These are phyloP conservation scores for Mycena sanguinolenta DNA, from an alignment of 768 basidiomycete species.

Conservation along the genomic window DNA sequence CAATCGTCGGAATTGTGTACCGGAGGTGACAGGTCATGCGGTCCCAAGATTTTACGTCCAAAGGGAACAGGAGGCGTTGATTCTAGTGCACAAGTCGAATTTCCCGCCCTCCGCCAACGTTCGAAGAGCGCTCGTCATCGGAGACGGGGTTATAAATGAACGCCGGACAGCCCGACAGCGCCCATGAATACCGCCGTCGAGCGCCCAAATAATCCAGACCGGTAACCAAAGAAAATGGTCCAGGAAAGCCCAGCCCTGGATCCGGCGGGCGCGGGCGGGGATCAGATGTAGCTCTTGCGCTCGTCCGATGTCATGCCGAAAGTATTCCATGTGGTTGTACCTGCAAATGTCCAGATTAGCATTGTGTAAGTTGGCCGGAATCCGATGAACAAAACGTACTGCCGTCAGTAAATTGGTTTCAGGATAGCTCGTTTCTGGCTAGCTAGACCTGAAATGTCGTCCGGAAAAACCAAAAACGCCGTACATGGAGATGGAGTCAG, in stretches of 20 bases:
- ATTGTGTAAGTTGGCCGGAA: too few relatives aligned
- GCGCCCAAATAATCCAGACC: neutral
- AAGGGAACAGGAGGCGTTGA: too few relatives aligned
- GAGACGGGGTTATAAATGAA: neutral
- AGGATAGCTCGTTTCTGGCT: too few relatives aligned
- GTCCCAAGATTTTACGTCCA: neutral
- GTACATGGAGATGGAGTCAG: too few relatives aligned
- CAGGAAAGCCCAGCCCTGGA: neutral
- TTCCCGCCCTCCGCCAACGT: constrained; percentile 4
- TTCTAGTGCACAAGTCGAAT: neutral
- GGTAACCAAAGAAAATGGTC: neutral
- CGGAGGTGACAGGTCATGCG: neutral
- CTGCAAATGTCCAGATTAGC: too few relatives aligned
- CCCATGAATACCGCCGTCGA: too few relatives aligned
- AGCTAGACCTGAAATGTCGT: too few relatives aligned
- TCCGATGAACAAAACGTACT: too few relatives aligned
- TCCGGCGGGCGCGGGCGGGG: constrained; percentile 2
- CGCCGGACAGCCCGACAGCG: neutral
- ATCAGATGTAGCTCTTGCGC: neutral
- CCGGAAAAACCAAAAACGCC: too few relatives aligned
- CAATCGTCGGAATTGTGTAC: neutral
- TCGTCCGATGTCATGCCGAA: too few relatives aligned
- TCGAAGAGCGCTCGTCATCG: constrained; percentile 4
- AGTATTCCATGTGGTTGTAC: too few relatives aligned
- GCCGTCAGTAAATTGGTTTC: too few relatives aligned